Conservation (phyloP, 2,329 filamentous ascomycete species). For the Hypoxylon rubiginosum region DNA sequence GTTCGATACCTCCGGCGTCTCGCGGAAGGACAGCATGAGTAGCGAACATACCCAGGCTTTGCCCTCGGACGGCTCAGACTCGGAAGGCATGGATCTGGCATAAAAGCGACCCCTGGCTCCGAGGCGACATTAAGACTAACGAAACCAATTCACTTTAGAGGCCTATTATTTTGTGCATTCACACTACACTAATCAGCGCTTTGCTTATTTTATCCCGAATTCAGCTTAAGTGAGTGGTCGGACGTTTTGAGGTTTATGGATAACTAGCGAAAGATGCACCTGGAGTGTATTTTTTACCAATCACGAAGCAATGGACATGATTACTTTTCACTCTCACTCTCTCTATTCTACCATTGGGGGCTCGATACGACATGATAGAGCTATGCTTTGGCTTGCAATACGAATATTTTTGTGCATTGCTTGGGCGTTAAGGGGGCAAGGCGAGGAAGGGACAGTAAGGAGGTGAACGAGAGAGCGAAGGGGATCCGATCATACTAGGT, state of each 20-base stretch:
- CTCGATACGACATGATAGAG: conserved; percentile 1
- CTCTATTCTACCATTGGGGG: neutral
- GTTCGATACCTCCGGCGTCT: conserved; percentile 56
- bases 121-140: neutral
- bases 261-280: conserved; percentile 25
- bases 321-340: too few relatives aligned
- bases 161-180: neutral
- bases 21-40: conserved; percentile 71
- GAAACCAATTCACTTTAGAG: neutral
- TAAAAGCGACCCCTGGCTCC: conserved; percentile 33
- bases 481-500: neutral
- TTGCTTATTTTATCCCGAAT: neutral
- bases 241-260: conserved; percentile 20
- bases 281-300: conserved; percentile 19
- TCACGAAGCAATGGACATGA: conserved; percentile 34
- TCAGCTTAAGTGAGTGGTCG: neutral
- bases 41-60: conserved; percentile 70
- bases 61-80: conserved; percentile 71
- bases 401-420: conserved; percentile 27
- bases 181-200: neutral
- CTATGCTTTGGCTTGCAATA: conserved; percentile 5
- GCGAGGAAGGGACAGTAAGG: neutral
- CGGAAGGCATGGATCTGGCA: conserved; percentile 72
- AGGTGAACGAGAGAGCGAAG: neutral
- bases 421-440: conserved; percentile 19